These are phyloP conservation scores for Fragaria vesca DNA, from an alignment of 306 rosid genomes.

Conservation along the genomic window DNA sequence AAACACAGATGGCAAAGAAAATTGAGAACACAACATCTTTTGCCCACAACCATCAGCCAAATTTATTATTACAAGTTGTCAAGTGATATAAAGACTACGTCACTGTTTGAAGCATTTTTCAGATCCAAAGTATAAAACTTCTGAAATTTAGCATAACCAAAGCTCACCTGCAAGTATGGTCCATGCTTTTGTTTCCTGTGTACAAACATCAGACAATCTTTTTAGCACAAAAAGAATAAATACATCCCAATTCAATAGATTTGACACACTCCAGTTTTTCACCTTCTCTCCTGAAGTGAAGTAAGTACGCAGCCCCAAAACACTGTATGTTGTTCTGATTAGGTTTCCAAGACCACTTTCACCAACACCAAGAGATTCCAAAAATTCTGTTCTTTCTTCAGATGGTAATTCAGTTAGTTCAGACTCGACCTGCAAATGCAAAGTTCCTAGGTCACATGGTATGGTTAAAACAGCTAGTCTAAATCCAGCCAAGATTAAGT, in stretches of 20 bases:
- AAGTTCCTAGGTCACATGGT: conserved; percentile 12
- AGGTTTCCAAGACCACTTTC: conserved; percentile 97
- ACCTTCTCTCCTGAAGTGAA: conserved; percentile 99
- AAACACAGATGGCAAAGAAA: conserved; percentile 1
- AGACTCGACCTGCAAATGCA: conserved; percentile 80
- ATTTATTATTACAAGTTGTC: neutral
- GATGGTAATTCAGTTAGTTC: conserved; percentile 83
- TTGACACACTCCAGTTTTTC: conserved; percentile 22
- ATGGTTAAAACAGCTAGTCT: neutral
- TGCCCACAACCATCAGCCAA: neutral
- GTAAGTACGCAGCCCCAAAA: conserved; percentile 84
- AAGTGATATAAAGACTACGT: neutral
- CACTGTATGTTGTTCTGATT: conserved; percentile 79
- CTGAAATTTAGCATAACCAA: conserved; percentile 19
- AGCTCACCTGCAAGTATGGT: conserved; percentile 88
- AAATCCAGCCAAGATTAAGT: neutral
- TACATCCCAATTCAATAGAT: conserved; percentile 7
- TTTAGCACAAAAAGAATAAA: conserved; percentile 16
- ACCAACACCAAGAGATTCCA: conserved; percentile 84
- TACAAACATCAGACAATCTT: conserved; percentile 26
- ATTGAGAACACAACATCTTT: neutral
- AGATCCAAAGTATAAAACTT: conserved; percentile 3
- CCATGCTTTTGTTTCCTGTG: conserved; percentile 97
- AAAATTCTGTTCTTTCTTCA: conserved; percentile 87
- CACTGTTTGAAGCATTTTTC: neutral